Conservation (phyloP, 2,329 filamentous ascomycete species). For the Clonostachys byssicola region DNA sequence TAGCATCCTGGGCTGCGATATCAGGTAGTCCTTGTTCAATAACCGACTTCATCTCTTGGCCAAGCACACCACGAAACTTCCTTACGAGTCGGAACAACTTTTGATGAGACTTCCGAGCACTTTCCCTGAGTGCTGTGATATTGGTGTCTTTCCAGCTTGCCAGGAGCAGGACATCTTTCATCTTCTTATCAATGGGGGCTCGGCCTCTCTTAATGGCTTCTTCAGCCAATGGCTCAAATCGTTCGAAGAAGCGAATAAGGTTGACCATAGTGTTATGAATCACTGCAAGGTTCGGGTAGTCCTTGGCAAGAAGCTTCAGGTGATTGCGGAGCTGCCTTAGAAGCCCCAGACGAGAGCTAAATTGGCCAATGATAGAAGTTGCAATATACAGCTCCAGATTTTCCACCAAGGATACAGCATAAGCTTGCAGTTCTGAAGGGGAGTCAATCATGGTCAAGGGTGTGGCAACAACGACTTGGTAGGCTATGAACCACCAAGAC, state of each 20-base stretch:
- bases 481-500: slow-evolving; percentile 96
- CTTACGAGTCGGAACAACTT: slow-evolving; percentile 89
- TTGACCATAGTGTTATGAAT: slow-evolving; percentile 67
- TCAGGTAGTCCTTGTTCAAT: slow-evolving; percentile 57
- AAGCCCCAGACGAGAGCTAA: slow-evolving; percentile 65
- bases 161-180: slow-evolving; percentile 88
- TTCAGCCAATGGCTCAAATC: slow-evolving; percentile 63
- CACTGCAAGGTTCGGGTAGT: slow-evolving; percentile 52
- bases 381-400: slow-evolving; percentile 77
- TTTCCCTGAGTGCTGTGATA: slow-evolving; percentile 82
- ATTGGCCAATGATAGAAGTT: slow-evolving; percentile 78
- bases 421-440: slow-evolving; percentile 53
- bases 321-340: slow-evolving; percentile 63
- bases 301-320: slow-evolving; percentile 53
- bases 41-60: slow-evolving; percentile 68
- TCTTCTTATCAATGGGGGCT: slow-evolving; percentile 76
- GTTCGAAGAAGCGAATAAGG: slow-evolving; percentile 70
- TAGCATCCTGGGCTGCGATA: slow-evolving; percentile 5
- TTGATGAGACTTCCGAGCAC: slow-evolving; percentile 82
- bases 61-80: slow-evolving; percentile 80
- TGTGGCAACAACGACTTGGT: slow-evolving; percentile 79
- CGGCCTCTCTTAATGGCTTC: slow-evolving; percentile 67
- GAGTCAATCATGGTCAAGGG: slow-evolving; percentile 63
- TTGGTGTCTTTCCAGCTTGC: slow-evolving; percentile 99
- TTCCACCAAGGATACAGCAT: slow-evolving; percentile 66